Evolutionary conservation across 2,329 filamentous ascomycete species (phyloP).

Genomic region (Shiraia sp.): DNA sequence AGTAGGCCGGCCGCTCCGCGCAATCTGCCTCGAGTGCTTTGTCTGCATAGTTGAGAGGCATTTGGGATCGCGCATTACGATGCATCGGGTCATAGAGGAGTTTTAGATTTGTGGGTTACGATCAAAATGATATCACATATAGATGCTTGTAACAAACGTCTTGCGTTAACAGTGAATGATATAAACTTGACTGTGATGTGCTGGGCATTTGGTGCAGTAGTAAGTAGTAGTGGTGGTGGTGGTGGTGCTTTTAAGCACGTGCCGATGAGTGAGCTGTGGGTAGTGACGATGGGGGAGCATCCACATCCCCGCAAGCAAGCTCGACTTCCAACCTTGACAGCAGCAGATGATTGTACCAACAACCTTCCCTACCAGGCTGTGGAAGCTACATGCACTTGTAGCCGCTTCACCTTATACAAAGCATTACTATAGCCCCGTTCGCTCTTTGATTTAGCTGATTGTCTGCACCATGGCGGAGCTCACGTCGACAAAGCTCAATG

Average conservation of each 20-base stretch:
- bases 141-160: constrained; percentile 1
- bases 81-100: constrained; percentile 47
- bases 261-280: constrained; percentile 17
- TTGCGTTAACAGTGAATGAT: background rate
- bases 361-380: background rate
- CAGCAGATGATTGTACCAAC: too few species aligned
- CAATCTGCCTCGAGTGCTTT: constrained; percentile 34
- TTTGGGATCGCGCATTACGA: constrained; percentile 39
- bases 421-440: too few species aligned
- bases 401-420: too few species aligned
- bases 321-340: constrained; percentile 11
- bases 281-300: too few species aligned
- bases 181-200: too few species aligned
- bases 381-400: too few species aligned
- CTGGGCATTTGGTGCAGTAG: background rate
- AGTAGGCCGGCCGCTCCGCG: constrained; percentile 39
- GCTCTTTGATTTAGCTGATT: constrained; percentile 1
- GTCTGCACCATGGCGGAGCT: constrained; percentile 49
- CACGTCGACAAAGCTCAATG: constrained; percentile 68
- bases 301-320: constrained; percentile 22
- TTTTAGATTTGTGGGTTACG: constrained; percentile 41
- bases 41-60: constrained; percentile 32
- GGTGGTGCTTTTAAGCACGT: too few species aligned
- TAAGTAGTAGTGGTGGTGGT: too few species aligned
- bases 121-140: constrained; percentile 41